Evolutionary conservation across 768 basidiomycete species (phyloP).

Genomic region (Sutorius australiensis): DNA sequence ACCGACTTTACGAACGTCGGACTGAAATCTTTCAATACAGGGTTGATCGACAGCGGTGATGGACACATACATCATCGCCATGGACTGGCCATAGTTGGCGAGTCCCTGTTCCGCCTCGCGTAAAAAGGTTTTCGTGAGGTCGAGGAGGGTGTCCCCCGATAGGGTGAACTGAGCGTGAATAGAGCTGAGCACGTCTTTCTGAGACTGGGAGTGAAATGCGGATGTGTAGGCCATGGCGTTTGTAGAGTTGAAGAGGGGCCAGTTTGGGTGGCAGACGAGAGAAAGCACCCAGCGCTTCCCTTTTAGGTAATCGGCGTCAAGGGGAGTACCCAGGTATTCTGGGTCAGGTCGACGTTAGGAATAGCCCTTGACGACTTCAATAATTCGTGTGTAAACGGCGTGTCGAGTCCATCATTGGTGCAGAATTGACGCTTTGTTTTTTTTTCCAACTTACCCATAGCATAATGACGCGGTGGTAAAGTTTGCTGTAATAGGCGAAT

Average conservation of each 20-base stretch:
- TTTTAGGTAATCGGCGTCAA: conserved; percentile 7
- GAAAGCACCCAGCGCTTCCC: not conserved
- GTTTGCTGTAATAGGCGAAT: conserved; percentile 6
- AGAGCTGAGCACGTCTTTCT: conserved; percentile 52
- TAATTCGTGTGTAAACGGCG: not conserved
- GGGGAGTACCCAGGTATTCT: no score
- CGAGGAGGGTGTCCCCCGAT: conserved; percentile 52
- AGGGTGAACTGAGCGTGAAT: conserved; percentile 76
- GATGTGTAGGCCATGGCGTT: conserved; percentile 37
- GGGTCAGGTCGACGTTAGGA: no score
- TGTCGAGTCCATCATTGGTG: not conserved
- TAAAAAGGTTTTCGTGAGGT: conserved; percentile 76
- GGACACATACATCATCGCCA: conserved; percentile 84
- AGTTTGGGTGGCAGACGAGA: not conserved
- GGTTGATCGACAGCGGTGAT: not conserved
- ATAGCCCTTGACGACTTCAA: no score
- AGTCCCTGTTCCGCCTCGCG: conserved; percentile 77
- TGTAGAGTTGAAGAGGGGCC: not conserved
- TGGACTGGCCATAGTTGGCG: conserved; percentile 63
- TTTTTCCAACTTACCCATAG: not conserved
- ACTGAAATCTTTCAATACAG: conserved; percentile 35
- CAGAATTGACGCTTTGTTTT: not conserved
- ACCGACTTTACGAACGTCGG: conserved; percentile 96
- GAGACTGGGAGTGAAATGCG: conserved; percentile 39
- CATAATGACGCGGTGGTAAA: not conserved